Base-by-base conservation (phyloP, 306 rosid genomes). In the Potentilla sterilis region DNA sequence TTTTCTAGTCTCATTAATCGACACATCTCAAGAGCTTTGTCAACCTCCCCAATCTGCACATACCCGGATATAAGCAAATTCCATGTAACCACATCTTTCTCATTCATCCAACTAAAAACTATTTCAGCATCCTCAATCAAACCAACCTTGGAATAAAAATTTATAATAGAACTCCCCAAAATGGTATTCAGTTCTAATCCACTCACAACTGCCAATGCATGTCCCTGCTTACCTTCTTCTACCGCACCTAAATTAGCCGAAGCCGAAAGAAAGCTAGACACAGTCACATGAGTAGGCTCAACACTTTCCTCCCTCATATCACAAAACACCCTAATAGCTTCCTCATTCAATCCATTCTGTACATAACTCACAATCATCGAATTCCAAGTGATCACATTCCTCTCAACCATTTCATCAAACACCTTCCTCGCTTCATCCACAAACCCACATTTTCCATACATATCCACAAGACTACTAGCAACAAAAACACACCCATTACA, bases 381-480 rank as follows among this genome's bases (percentile, higher is more conserved):
- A 77, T 91, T 94, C 98, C 97, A 94, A 44, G 91, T 82, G 57
- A 94, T 87, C 22, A 66, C 83, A 67, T 86, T 90, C 78, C 74
- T 90, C 16, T 87, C 85, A 66, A 48, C 59, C 84, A 91, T 89
- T 19, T 41, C 76, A 78, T 82, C 94, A 55, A 94, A 94, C 86
- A 88, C 87, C 86, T 52, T 88, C 74, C 78, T 79, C 69, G 96
- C 98, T 73, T 87, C 87, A 66, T 82, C 86, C 61, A 89, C 73
- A 63, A 64, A 55, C 62, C 93, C 91, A 70, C 97, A 91, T 77
- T 94, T 94, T 3, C 98, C 98, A 74, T 93, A 93, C 97, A 91
- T 93, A 77, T 89, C 98, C 9, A 82, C 87, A 15, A 91, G 90
- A 81, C 96, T 84, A 77, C 88, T 87, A 7, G 88, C 82, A 28